Conservation (phyloP, 108 stramenopile species). For the Aurantiochytrium sp. region DNA sequence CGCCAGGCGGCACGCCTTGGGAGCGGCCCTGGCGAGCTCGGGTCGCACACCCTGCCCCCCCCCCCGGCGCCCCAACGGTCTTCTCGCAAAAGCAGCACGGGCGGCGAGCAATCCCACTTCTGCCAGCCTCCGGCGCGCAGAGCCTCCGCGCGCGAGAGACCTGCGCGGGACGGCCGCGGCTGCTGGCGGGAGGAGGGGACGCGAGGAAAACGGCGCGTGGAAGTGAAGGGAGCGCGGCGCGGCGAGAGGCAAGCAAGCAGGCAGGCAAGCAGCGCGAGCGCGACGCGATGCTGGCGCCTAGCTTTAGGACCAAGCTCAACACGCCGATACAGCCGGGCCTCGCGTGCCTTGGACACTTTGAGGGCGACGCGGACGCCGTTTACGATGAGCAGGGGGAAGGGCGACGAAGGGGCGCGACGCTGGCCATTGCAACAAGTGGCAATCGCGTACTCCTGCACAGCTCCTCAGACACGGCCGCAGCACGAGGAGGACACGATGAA, state of each 20-base stretch:
- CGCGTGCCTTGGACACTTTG: not conserved
- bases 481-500: not conserved
- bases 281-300: not conserved
- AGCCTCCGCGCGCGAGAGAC: too few species aligned
- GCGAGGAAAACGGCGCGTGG: too few species aligned
- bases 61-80: too few species aligned
- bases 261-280: not conserved
- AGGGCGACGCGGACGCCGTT: not conserved
- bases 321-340: not conserved
- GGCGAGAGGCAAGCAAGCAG: not conserved
- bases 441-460: not conserved
- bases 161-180: too few species aligned
- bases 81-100: too few species aligned
- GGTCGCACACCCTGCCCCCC: too few species aligned
- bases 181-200: too few species aligned
- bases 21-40: too few species aligned
- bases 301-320: not conserved
- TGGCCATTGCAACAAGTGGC: not conserved
- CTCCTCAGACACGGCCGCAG: not conserved
- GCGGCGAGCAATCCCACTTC: too few species aligned
- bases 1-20: too few species aligned
- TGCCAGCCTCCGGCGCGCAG: too few species aligned
- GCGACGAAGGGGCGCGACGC: not conserved
- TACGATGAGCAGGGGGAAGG: not conserved
- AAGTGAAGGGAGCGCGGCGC: not conserved